Percentiles rank a stretch among this genome's conserved stretches.
These are phyloP conservation scores for Phialocephala sp. DNA, from an alignment of 2,329 filamentous ascomycete species.

Conservation along the genomic window DNA sequence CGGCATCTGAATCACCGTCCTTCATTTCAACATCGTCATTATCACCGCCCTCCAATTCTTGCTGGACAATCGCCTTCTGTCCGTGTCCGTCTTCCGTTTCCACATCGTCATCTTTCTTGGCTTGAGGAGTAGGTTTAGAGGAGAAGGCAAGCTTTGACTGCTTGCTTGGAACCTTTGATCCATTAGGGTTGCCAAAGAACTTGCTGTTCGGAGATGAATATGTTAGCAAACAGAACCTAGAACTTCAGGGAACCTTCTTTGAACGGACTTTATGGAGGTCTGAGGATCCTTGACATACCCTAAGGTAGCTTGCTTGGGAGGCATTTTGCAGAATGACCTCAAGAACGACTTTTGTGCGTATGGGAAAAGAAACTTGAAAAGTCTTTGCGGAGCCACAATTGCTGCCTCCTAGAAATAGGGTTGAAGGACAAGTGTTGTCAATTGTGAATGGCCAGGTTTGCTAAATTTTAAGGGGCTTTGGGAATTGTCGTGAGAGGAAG, in stretches of 20 bases:
- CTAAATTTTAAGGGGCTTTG: conserved; percentile 6
- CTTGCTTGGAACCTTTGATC: conserved; percentile 61
- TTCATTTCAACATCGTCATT: conserved; percentile 39
- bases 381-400: conserved; percentile 41
- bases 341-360: conserved; percentile 28
- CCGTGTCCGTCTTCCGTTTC: conserved; percentile 39
- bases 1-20: conserved; percentile 38
- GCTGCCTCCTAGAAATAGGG: background rate
- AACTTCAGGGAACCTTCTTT: conserved; percentile 2
- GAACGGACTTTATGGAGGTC: conserved; percentile 72
- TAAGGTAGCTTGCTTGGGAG: conserved; percentile 71
- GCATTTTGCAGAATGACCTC: conserved; percentile 38
- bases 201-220: conserved; percentile 61
- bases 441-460: background rate
- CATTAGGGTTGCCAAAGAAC: conserved; percentile 77
- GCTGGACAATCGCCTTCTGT: conserved; percentile 33
- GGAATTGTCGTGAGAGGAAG: too few species aligned
- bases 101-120: conserved; percentile 36
- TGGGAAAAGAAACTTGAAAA: conserved; percentile 26
- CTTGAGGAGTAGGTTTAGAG: conserved; percentile 51
- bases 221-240: conserved; percentile 27
- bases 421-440: background rate
- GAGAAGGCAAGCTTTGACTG: conserved; percentile 83
- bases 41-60: conserved; percentile 11
- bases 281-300: conserved; percentile 84